Evolutionary conservation across 176 grass and related monocot genomes (phyloP).

Genomic region (sorghum (Sorghum bicolor)): DNA sequence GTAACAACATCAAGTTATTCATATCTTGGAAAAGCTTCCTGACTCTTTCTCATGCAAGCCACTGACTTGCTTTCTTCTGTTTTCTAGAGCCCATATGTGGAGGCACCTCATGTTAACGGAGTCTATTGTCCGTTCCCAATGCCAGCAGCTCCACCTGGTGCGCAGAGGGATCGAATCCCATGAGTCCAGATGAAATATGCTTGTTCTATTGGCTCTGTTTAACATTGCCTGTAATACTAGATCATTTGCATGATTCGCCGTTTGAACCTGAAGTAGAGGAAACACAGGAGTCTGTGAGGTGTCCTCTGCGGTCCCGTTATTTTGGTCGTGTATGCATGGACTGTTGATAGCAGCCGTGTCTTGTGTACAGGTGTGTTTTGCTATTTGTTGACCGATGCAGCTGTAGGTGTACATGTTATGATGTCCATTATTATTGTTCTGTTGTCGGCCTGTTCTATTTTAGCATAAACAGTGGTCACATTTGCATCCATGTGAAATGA

Average conservation of each 20-base stretch:
- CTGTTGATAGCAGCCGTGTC: constrained; percentile 27
- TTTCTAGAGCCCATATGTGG: constrained; percentile 92
- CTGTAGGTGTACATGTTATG: constrained; percentile 35
- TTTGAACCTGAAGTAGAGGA: constrained; percentile 29
- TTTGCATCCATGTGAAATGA: background rate
- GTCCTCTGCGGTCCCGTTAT: constrained; percentile 5
- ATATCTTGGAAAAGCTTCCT: background rate
- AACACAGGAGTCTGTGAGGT: constrained; percentile 9
- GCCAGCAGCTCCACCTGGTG: constrained; percentile 85
- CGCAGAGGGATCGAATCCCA: constrained; percentile 53
- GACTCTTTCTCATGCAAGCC: background rate
- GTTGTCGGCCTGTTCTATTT: background rate
- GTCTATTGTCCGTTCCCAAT: constrained; percentile 62
- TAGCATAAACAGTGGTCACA: background rate
- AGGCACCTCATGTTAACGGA: constrained; percentile 71
- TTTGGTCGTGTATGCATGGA: constrained; percentile 26
- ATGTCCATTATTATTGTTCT: constrained; percentile 21
- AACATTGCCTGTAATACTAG: constrained; percentile 23
- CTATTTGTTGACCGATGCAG: constrained; percentile 14
- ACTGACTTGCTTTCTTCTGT: constrained; percentile 20
- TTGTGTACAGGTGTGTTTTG: constrained; percentile 39
- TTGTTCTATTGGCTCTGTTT: background rate
- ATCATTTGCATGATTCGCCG: constrained; percentile 10
- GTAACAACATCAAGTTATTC: background rate
- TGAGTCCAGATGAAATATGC: constrained; percentile 6